Base-by-base conservation (phyloP, 1,284 basidiomycete genomes). In the Termitomyces sp. region DNA sequence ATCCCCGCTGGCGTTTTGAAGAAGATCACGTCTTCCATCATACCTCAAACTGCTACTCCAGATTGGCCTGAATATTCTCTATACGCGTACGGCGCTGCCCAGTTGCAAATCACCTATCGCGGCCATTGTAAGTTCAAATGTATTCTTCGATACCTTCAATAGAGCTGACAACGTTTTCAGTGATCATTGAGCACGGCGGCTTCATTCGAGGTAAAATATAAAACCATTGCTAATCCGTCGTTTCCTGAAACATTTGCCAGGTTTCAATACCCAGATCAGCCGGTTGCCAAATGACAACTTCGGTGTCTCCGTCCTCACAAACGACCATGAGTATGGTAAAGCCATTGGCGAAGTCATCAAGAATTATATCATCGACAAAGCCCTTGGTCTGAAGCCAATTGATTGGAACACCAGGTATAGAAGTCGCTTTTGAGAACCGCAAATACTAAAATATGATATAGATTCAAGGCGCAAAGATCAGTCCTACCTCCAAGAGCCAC, bases 281-380 rank as follows among this genome's bases (percentile, higher is more conserved):
- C 62, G 62, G 13, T 51, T 63, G 0, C 62, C 60, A 2, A 26
- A 57, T 3, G 67, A 68, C 26, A 63, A 62, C 28, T 40, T 73
- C 14, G 72, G 70, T 4, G 39, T 69, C 5, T 62, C 70, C 7
- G 57, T 66, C 3, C 62, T 73, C 3, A 61, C 64, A 10, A 75
- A 75, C 52, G 68, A 70, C 50, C 56, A 58, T 39, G 64, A 66
- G 26, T 61, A 57, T 8, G 53, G 59, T 6, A 57, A 56, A 7
- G 56, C 64, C 24, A 49, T 61, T 11, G 45, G 30, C 6, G 58
- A 60, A 6, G 57, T 60, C 35, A 60, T 65, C 24, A 65, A 63
- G 44, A 58, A 52, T 33, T 43, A 50, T 5, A 53, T 65, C 24
- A 52, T 64, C 19, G 63, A 65, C 45, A 38, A 47, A 13, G 45